A percentile compares a stretch with the other conserved stretches of the same genome.
Conservation (phyloP, 257 asterid genomes). For the Eustoma russellianum region DNA sequence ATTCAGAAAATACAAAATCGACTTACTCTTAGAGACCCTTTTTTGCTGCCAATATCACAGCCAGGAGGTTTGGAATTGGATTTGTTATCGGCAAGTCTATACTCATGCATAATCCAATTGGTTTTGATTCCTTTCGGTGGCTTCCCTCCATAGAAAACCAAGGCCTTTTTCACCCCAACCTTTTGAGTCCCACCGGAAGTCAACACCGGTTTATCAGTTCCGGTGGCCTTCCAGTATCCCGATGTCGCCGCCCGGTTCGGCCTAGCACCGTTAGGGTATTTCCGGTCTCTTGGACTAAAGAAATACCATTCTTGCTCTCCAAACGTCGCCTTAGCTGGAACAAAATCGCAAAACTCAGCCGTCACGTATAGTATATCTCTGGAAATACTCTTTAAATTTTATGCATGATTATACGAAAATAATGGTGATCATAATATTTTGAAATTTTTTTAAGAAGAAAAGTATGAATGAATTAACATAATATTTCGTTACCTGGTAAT, state of each 20-base stretch:
- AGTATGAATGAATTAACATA: not conserved
- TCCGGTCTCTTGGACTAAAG: conserved; percentile 40
- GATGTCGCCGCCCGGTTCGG: conserved; percentile 47
- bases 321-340: conserved; percentile 34
- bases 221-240: conserved; percentile 52
- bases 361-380: too few relatives aligned
- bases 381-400: too few relatives aligned
- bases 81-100: conserved; percentile 29
- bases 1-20: too few relatives aligned
- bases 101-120: conserved; percentile 48
- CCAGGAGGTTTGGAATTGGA: conserved; percentile 30
- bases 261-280: conserved; percentile 43
- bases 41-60: conserved; percentile 30
- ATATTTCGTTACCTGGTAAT: conserved; percentile 26
- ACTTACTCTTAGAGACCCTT: conserved; percentile 62
- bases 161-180: conserved; percentile 41
- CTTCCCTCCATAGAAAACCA: conserved; percentile 43
- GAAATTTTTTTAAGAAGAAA: too few relatives aligned
- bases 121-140: conserved; percentile 45
- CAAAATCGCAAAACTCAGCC: not conserved
- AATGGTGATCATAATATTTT: too few relatives aligned
- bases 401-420: too few relatives aligned
- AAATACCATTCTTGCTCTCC: conserved; percentile 50
- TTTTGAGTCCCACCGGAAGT: conserved; percentile 42
- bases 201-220: conserved; percentile 46